Percentiles rank a stretch among this genome's conserved stretches.
Conservation (phyloP, 2,329 filamentous ascomycete species). For the Chrysoporthe austroafricana region DNA sequence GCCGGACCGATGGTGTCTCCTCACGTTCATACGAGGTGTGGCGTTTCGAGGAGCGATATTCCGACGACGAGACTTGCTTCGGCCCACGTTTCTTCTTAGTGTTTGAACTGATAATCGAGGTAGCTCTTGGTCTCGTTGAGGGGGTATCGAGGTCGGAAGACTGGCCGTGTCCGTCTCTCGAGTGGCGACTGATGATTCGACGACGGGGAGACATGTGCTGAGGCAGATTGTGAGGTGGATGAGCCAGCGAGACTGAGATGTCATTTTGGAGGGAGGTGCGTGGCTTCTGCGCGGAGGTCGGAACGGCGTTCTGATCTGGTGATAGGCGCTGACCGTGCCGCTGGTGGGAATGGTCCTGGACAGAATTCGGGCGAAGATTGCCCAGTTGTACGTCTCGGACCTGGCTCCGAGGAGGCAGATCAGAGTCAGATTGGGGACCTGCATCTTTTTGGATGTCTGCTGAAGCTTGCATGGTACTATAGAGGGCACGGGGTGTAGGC, state of each 20-base stretch:
- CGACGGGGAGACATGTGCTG: constrained; percentile 3
- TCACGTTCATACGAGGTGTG: neutral
- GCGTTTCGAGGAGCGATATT: neutral
- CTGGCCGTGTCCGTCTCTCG: neutral
- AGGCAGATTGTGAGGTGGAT: constrained; percentile 2
- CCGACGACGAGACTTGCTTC: neutral
- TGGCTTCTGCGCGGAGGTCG: neutral
- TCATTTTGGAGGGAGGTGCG: constrained; percentile 24
- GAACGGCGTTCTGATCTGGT: neutral
- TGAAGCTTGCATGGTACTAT: neutral
- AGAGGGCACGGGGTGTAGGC: neutral
- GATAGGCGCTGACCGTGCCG: neutral
- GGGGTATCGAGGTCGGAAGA: constrained; percentile 13
- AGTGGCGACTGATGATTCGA: constrained; percentile 1
- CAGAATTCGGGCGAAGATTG: neutral
- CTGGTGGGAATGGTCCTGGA: neutral
- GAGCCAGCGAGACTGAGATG: constrained; percentile 21
- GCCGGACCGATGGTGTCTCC: constrained; percentile 9
- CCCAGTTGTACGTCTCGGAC: neutral
- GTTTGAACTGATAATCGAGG: constrained; percentile 22
- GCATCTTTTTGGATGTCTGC: neutral
- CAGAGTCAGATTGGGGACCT: neutral
- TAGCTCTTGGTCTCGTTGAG: constrained; percentile 3
- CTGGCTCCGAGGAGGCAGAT: too few relatives aligned
- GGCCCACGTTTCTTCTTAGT: constrained; percentile 17